Evolutionary conservation across 306 rosid species (phyloP), one percentile per base, ranked within the genome.

Genomic region (Leucaena leucocephala): DNA sequence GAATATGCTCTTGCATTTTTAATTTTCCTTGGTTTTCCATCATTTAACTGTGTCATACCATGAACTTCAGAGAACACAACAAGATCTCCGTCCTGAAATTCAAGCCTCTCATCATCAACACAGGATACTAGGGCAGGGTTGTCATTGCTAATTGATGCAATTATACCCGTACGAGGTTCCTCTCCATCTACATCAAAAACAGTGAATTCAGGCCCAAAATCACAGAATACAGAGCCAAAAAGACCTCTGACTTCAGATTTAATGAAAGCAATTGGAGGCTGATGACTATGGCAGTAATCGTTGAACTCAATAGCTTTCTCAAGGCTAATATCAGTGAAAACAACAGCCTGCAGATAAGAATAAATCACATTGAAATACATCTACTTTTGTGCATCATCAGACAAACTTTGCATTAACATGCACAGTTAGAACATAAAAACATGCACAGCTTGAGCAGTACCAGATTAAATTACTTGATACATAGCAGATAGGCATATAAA

Each of bases 201-300:
- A 78, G 97, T 92, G 85, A 94, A 94, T 78, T 86, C 93, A 4
- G 97, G 97, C 76, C 97, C 98, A 77, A 94, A 94, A 88, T 94
- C 98, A 84, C 97, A 94, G 79, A 94, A 94, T 36, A 91, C 88
- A 5, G 92, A 89, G 80, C 98, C 98, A 84, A 94, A 94, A 78
- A 94, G 92, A 75, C 98, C 98, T 81, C 97, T 88, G n/a, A 91
- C 98, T 89, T 94, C 98, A 67, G 93, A 74, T 84, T 90, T 92
- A 54, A 94, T 89, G 82, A 94, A 94, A 72, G 98, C 80, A 72
- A 94, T 87, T 36, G 98, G 89, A 80, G 97, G 98, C 78, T 92
- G 90, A 88, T 92, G 97, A 79, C 76, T 87, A 80, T 88, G 98
- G 54, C 97, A 89, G 84, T 89, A 91, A 83, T 92, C 89, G 76